These are phyloP conservation scores for Polygonum maritimum DNA, from an alignment of 148 eudicot species.

Conservation along the genomic window DNA sequence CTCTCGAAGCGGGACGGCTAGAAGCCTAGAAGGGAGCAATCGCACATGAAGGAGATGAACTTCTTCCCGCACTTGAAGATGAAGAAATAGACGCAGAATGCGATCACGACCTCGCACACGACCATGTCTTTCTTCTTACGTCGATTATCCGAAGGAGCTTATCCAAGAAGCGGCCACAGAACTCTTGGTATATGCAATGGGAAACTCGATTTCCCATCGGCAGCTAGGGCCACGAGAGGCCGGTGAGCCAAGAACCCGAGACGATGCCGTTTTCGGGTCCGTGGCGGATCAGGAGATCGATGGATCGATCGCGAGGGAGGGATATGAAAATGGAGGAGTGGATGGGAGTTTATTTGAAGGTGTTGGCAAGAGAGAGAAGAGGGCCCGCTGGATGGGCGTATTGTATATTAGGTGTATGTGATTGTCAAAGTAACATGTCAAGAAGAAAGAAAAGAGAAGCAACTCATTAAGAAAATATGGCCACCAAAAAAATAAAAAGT, in stretches of 20 bases:
- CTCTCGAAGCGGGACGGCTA: not conserved
- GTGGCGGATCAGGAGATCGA: too few relatives aligned
- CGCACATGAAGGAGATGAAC: slow-evolving; percentile 4
- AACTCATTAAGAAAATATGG: not conserved
- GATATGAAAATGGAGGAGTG: not conserved
- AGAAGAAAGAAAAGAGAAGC: not conserved
- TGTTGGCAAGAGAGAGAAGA: not conserved
- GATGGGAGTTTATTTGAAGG: not conserved
- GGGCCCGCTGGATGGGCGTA: not conserved
- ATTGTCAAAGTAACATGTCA: not conserved
- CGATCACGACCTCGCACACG: not conserved
- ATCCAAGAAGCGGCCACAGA: too few relatives aligned
- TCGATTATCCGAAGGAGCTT: too few relatives aligned
- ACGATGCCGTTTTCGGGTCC: not conserved
- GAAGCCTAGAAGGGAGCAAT: not conserved
- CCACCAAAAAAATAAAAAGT: too few relatives aligned
- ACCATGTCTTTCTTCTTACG: not conserved
- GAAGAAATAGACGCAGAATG: not conserved
- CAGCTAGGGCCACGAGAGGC: too few relatives aligned
- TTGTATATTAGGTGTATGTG: not conserved
- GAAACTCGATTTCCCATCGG: not conserved
- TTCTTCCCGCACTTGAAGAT: slow-evolving; percentile 8
- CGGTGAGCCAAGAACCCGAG: not conserved
- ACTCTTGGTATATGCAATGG: not conserved
- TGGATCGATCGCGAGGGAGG: not conserved